Evolutionary conservation across 805 yeast species (phyloP).

Genomic region (Yamadazyma laniorum): DNA sequence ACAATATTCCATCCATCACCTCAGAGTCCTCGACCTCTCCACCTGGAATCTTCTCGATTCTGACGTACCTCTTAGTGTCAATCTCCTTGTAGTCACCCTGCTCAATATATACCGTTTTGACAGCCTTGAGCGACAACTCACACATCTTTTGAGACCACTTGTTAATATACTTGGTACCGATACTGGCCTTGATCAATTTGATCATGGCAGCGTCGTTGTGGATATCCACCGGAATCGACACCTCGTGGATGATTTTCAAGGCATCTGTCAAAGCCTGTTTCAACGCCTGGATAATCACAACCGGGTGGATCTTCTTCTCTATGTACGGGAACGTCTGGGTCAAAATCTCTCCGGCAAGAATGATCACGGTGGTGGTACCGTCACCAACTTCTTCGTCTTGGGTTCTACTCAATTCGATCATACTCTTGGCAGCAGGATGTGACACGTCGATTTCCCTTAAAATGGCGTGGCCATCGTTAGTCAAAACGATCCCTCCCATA

Average conservation of each 20-base stretch:
- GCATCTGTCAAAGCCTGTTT: constrained; percentile 91
- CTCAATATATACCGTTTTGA: constrained; percentile 71
- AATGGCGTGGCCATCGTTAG: constrained; percentile 98
- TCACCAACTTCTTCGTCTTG: constrained; percentile 99
- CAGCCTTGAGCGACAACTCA: constrained; percentile 80
- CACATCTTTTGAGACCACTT: constrained; percentile 94
- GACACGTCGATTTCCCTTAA: constrained; percentile 95
- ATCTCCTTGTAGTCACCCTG: constrained; percentile 70
- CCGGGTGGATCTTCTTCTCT: constrained; percentile 96
- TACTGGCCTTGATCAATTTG: constrained; percentile 81
- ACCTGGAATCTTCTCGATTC: constrained; percentile 96
- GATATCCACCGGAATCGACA: constrained; percentile 80
- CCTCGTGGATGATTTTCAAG: constrained; percentile 76
- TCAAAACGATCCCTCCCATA: constrained; percentile 91
- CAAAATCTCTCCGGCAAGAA: constrained; percentile 92
- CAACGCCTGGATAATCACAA: constrained; percentile 89
- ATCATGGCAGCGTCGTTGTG: constrained; percentile 84
- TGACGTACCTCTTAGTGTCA: constrained; percentile 87
- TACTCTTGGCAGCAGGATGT: constrained; percentile 98
- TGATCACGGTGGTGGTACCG: constrained; percentile 96
- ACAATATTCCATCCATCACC: constrained; percentile 86
- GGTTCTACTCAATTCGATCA: constrained; percentile 95
- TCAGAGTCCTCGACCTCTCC: constrained; percentile 90
- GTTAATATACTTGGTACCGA: constrained; percentile 92
- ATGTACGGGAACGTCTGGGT: constrained; percentile 94